These are phyloP conservation scores for Tulasnella sp. DNA, from an alignment of 768 basidiomycete genomes.

Conservation along the genomic window DNA sequence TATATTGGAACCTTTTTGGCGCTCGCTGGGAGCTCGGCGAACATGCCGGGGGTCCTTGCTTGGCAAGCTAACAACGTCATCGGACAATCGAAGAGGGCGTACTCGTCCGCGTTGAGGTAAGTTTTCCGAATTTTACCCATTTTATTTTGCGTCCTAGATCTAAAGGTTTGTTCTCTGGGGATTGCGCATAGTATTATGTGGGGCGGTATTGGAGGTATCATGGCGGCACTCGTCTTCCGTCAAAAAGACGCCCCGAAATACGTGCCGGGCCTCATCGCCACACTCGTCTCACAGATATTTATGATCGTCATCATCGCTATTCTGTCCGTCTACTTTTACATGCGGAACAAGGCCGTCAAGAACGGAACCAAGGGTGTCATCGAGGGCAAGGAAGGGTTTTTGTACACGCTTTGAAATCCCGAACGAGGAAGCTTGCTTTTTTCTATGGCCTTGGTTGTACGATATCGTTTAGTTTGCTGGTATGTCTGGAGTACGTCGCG, in stretches of 20 bases:
- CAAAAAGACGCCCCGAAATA: slow-evolving; percentile 17
- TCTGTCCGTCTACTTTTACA: neutral
- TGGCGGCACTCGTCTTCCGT: slow-evolving; percentile 19
- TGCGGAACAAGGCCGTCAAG: slow-evolving; percentile 1
- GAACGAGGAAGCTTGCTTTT: neutral
- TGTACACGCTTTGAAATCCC: slow-evolving; percentile 6
- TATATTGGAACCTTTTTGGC: slow-evolving; percentile 17
- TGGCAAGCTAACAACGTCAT: slow-evolving; percentile 18
- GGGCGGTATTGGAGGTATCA: slow-evolving; percentile 18
- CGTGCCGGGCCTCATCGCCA: slow-evolving; percentile 2
- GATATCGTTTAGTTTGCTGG: neutral
- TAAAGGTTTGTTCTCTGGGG: neutral
- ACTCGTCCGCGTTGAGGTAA: slow-evolving; percentile 10
- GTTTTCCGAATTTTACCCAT: neutral
- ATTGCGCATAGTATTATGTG: slow-evolving; percentile 1
- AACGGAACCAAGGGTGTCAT: slow-evolving; percentile 4
- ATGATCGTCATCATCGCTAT: neutral
- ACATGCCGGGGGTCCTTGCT: slow-evolving; percentile 15
- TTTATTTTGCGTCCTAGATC: neutral
- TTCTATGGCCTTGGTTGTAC: neutral
- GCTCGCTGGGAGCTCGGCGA: slow-evolving; percentile 12
- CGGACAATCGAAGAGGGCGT: slow-evolving; percentile 20
- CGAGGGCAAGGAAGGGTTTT: slow-evolving; percentile 17
- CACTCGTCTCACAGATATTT: neutral
- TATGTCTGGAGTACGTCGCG: neutral